Conservation (phyloP, 225 moss, liverwort and hornwort species). For the Neckera pumila region DNA sequence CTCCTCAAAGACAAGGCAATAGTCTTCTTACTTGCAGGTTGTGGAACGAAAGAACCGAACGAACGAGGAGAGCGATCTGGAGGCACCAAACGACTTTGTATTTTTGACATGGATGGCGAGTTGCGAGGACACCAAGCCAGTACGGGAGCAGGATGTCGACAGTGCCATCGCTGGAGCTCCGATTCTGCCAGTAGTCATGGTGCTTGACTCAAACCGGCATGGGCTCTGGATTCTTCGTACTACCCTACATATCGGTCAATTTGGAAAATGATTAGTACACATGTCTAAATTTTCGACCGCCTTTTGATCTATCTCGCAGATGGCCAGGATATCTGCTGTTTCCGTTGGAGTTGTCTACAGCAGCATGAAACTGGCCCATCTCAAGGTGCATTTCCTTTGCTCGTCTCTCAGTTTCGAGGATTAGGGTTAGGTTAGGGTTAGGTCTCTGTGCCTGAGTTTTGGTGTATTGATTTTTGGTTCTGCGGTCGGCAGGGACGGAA, state of each 20-base stretch:
- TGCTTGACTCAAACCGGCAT: neutral
- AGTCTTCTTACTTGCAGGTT: conserved; percentile 11
- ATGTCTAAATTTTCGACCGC: neutral
- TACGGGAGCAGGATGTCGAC: neutral
- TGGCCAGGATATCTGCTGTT: too few species aligned
- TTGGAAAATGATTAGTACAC: neutral
- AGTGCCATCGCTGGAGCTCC: conserved; percentile 2
- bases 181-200: neutral
- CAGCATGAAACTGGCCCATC: too few species aligned
- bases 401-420: neutral
- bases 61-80: neutral
- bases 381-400: conserved; percentile 22
- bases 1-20: neutral
- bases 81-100: neutral
- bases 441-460: neutral
- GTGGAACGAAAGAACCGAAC: neutral
- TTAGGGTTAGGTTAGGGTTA: neutral
- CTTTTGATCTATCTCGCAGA: too few species aligned
- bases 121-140: neutral
- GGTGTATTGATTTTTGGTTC: neutral
- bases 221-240: neutral
- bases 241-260: neutral
- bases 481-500: neutral
- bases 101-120: neutral
- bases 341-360: too few species aligned